phyloP scores from a whole-genome alignment of 2,329 filamentous ascomycete genomes.

The Sporothrix dimorphospora region DNA sequence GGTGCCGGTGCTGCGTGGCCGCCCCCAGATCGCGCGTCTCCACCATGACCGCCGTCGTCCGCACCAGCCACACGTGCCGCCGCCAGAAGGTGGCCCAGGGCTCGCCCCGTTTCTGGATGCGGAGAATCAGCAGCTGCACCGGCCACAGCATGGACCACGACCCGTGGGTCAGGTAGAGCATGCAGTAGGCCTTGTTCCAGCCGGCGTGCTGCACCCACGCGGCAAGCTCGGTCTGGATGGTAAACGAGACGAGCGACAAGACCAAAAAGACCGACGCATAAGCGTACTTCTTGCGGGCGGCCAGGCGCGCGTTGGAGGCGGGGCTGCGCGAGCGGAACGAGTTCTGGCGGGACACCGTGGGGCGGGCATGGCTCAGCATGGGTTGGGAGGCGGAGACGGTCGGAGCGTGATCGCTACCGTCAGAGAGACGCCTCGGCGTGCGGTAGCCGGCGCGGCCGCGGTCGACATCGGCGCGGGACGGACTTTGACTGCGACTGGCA shows the following conservation, averaged over 20 bases:
- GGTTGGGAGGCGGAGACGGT: not conserved
- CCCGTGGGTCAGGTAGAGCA: constrained; percentile 97
- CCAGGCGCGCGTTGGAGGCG: constrained; percentile 61
- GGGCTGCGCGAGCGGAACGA: constrained; percentile 80
- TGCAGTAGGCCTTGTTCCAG: constrained; percentile 99
- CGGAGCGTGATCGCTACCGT: not conserved
- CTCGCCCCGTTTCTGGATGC: constrained; percentile 74
- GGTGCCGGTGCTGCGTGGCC: not conserved
- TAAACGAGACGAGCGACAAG: constrained; percentile 83
- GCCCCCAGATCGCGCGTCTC: constrained; percentile 72
- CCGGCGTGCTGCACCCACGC: constrained; percentile 91
- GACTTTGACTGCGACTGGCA: constrained; percentile 6
- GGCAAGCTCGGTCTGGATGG: constrained; percentile 92
- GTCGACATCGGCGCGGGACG: constrained; percentile 6
- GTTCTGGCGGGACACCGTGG: constrained; percentile 54
- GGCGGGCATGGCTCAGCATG: not conserved
- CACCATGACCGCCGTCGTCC: constrained; percentile 75
- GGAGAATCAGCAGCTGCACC: constrained; percentile 75
- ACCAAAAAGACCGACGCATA: constrained; percentile 83
- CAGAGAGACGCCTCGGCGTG: not conserved
- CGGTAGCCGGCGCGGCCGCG: constrained; percentile 29
- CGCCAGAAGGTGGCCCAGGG: constrained; percentile 89
- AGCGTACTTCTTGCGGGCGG: constrained; percentile 77
- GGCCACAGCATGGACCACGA: constrained; percentile 94
- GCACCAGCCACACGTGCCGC: constrained; percentile 54